phyloP scores from a whole-genome alignment of 306 rosid species.

The Prunus mongolica region DNA sequence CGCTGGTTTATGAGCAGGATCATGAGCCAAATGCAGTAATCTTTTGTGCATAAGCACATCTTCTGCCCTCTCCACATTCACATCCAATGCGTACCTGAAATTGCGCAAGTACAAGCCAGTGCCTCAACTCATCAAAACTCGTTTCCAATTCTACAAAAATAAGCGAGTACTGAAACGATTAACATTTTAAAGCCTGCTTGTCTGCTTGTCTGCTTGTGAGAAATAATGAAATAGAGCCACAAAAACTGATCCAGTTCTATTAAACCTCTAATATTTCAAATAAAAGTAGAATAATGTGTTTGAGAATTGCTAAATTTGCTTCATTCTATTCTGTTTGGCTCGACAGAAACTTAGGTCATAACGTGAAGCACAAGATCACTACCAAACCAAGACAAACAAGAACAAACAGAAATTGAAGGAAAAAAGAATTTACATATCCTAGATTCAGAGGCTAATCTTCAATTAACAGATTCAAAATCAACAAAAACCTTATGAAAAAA shows the following conservation, averaged over 20 bases:
- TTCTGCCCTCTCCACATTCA: slow-evolving; percentile 92
- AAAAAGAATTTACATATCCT: background rate
- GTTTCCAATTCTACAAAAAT: background rate
- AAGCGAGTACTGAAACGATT: background rate
- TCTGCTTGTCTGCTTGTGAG: background rate
- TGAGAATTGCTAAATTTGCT: background rate
- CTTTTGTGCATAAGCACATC: slow-evolving; percentile 97
- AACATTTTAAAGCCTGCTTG: background rate
- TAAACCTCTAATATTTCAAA: background rate
- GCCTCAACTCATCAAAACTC: slow-evolving; percentile 5
- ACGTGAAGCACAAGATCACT: background rate
- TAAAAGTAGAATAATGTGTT: background rate
- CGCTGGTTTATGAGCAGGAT: slow-evolving; percentile 85
- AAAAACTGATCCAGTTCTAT: background rate
- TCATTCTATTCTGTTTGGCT: background rate
- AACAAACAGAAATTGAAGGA: background rate
- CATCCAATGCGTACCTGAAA: slow-evolving; percentile 88
- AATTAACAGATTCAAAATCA: slow-evolving; percentile 10
- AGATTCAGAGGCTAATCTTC: slow-evolving; percentile 2
- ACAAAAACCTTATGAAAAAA: background rate
- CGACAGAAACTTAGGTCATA: background rate
- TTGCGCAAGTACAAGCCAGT: slow-evolving; percentile 23
- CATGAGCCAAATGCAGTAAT: slow-evolving; percentile 75
- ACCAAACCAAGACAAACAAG: no score
- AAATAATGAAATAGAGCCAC: background rate